Conservation (phyloP, 1,139 yeast species). For the Scheffersomyces lignicola region DNA sequence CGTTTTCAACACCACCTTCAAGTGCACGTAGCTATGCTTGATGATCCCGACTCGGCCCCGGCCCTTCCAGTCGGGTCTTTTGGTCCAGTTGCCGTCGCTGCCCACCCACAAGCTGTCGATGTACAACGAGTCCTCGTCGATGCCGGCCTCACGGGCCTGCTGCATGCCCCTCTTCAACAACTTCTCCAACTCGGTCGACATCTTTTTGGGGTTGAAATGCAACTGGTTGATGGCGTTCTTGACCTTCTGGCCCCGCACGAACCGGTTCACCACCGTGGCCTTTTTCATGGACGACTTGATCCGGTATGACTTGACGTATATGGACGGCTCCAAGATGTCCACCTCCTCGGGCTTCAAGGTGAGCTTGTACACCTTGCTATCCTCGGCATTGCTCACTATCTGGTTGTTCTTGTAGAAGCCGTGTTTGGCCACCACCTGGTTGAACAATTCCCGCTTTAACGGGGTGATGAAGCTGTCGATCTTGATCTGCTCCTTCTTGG, state of each 20-base stretch:
- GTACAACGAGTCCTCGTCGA: conserved; percentile 63
- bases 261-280: conserved; percentile 77
- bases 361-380: conserved; percentile 54
- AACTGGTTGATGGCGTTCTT: conserved; percentile 88
- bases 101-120: conserved; percentile 91
- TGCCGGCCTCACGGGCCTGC: conserved; percentile 62
- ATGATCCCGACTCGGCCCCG: conserved; percentile 87
- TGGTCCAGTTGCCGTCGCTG: conserved; percentile 74
- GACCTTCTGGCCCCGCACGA: conserved; percentile 68
- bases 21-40: conserved; percentile 75
- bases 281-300: conserved; percentile 85
- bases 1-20: conserved; percentile 73
- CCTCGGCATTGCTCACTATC: conserved; percentile 40
- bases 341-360: conserved; percentile 64
- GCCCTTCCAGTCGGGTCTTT: conserved; percentile 81
- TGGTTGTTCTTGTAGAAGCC: conserved; percentile 78
- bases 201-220: conserved; percentile 80
- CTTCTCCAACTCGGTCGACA: conserved; percentile 77
- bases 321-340: conserved; percentile 79
- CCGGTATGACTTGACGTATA: conserved; percentile 74
- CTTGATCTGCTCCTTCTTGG: conserved; percentile 26
- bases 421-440: conserved; percentile 56
- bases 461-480: conserved; percentile 58
- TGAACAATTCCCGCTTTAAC: conserved; percentile 66
- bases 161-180: conserved; percentile 70